Evolutionary conservation across 2,329 filamentous ascomycete genomes (phyloP).

Genomic region (Monosporascus cannonballus): DNA sequence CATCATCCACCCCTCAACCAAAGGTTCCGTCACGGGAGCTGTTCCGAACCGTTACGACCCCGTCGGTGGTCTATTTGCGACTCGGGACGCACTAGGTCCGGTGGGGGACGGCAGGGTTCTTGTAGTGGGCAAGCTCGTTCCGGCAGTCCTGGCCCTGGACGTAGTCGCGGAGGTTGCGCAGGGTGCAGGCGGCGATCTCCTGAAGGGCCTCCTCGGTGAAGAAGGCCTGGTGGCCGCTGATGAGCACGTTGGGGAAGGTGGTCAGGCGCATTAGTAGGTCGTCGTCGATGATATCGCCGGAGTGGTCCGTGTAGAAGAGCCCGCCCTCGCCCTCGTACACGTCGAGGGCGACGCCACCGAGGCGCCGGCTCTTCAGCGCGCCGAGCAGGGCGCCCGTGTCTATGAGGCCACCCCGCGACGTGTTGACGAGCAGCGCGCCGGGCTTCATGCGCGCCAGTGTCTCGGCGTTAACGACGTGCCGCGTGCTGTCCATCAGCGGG

Average conservation of each 20-base stretch:
- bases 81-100: neutral
- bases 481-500: conserved; percentile 54
- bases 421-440: conserved; percentile 60
- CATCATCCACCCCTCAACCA: too few species aligned
- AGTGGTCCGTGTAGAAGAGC: conserved; percentile 62
- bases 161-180: conserved; percentile 49
- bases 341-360: conserved; percentile 60
- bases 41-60: too few species aligned
- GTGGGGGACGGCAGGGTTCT: neutral
- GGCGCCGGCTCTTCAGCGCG: conserved; percentile 52
- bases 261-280: conserved; percentile 60
- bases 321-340: conserved; percentile 62
- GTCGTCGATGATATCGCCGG: conserved; percentile 58
- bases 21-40: too few species aligned
- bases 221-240: conserved; percentile 65
- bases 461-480: conserved; percentile 52
- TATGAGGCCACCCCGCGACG: conserved; percentile 59
- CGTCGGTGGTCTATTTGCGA: too few species aligned
- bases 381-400: conserved; percentile 53
- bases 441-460: conserved; percentile 51
- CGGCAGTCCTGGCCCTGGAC: conserved; percentile 14
- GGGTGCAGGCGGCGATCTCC: conserved; percentile 56
- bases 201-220: conserved; percentile 60
- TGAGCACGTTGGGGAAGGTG: conserved; percentile 62
- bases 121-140: conserved; percentile 16